These are phyloP conservation scores for Russula abietina DNA, from an alignment of 768 basidiomycete genomes.

Conservation along the genomic window DNA sequence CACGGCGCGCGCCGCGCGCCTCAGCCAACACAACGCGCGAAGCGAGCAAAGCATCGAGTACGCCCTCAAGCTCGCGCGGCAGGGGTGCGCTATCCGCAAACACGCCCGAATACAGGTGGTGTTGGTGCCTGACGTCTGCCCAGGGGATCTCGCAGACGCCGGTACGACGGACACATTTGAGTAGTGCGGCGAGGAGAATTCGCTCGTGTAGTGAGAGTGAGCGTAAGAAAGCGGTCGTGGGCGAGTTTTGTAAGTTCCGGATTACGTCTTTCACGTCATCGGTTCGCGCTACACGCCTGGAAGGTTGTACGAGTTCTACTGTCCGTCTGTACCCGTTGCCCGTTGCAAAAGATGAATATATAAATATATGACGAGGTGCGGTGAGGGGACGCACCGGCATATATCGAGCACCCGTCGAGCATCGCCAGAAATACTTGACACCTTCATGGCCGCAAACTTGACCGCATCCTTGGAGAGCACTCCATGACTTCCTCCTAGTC, in stretches of 20 bases:
- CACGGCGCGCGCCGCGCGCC: slow-evolving; percentile 57
- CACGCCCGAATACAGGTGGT: slow-evolving; percentile 59
- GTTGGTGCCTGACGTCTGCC: slow-evolving; percentile 76
- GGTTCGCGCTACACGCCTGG: slow-evolving; percentile 48
- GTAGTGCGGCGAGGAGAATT: slow-evolving; percentile 75
- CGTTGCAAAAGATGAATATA: too few species aligned
- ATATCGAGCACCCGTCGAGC: slow-evolving; percentile 90
- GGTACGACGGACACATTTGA: slow-evolving; percentile 75
- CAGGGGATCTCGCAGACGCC: slow-evolving; percentile 86
- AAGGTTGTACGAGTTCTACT: slow-evolving; percentile 66
- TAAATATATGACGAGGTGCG: too few species aligned
- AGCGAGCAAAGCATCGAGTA: slow-evolving; percentile 71
- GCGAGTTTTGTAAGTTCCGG: slow-evolving; percentile 83
- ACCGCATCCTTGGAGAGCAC: slow-evolving; percentile 68
- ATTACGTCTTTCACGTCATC: slow-evolving; percentile 76
- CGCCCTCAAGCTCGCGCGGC: slow-evolving; percentile 53
- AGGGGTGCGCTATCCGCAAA: slow-evolving; percentile 58
- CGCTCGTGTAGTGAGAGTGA: slow-evolving; percentile 85
- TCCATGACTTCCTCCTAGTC: slow-evolving; percentile 51
- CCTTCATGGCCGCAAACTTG: slow-evolving; percentile 76
- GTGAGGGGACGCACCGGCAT: slow-evolving; percentile 53
- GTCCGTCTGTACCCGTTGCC: slow-evolving; percentile 49
- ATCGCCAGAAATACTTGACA: slow-evolving; percentile 82
- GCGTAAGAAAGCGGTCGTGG: slow-evolving; percentile 74
- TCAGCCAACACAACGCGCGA: slow-evolving; percentile 74